Conservation (phyloP, 2,329 filamentous ascomycete genomes). For the Epicoccum nigrum region DNA sequence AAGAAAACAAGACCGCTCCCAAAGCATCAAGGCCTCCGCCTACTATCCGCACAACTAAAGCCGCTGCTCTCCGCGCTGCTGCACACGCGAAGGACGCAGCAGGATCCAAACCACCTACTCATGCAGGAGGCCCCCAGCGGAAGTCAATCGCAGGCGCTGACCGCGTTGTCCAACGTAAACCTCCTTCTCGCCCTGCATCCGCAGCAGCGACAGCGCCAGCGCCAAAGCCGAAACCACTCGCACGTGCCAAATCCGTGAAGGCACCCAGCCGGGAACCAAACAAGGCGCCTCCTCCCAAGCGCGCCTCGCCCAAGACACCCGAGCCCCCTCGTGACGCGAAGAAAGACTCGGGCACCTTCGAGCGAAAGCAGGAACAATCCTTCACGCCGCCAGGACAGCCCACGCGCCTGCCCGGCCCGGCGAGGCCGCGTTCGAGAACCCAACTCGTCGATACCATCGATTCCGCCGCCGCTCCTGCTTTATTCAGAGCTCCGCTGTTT, state of each 20-base stretch:
- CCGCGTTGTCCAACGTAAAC: no score
- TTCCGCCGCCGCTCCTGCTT: not conserved
- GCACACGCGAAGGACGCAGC: not conserved
- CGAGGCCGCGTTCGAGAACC: slow-evolving; percentile 5
- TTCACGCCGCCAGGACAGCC: slow-evolving; percentile 20
- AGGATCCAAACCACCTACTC: not conserved
- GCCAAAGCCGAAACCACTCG: not conserved
- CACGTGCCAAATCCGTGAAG: not conserved
- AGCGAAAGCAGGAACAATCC: not conserved
- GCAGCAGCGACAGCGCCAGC: not conserved
- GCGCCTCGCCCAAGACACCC: not conserved
- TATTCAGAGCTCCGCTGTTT: not conserved
- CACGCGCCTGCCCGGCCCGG: slow-evolving; percentile 7
- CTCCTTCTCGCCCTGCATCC: no score
- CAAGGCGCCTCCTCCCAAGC: not conserved
- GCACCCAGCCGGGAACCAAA: slow-evolving; percentile 11
- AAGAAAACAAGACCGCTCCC: not conserved
- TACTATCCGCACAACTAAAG: not conserved
- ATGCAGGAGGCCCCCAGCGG: not conserved
- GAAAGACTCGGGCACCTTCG: not conserved
- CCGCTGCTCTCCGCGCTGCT: not conserved
- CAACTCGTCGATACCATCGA: not conserved
- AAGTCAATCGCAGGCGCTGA: no score
- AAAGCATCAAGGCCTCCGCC: not conserved
- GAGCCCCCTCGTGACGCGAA: not conserved